phyloP scores from a whole-genome alignment of 2,329 filamentous ascomycete species.

The Colletotrichum somersetense region DNA sequence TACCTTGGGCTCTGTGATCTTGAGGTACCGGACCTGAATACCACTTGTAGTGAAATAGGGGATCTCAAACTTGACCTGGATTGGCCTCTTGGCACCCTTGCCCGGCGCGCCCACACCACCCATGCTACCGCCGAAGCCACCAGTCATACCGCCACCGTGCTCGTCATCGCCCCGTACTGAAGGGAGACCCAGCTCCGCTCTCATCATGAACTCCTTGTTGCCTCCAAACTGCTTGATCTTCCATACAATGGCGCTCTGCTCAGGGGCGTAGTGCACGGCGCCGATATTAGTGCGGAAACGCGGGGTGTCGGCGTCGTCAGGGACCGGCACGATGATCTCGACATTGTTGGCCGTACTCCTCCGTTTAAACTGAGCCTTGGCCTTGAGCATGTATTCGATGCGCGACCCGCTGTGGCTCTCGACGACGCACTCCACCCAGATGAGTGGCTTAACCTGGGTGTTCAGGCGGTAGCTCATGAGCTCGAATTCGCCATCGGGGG shows the following conservation, averaged over 20 bases:
- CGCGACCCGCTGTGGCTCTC: conserved; percentile 95
- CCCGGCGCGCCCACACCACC: conserved; percentile 82
- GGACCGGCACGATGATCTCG: conserved; percentile 96
- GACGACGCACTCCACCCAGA: conserved; percentile 98
- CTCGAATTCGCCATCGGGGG: conserved; percentile 98
- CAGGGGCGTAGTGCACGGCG: conserved; percentile 95
- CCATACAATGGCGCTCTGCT: conserved; percentile 98
- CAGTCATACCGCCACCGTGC: conserved; percentile 96
- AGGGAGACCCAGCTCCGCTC: conserved; percentile 92
- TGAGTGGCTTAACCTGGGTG: conserved; percentile 97
- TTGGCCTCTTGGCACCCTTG: conserved; percentile 92
- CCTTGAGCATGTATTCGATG: conserved; percentile 99
- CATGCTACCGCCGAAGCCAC: conserved; percentile 97
- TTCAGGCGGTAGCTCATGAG: conserved; percentile 99
- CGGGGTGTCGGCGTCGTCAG: conserved; percentile 95
- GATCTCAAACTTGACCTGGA: conserved; percentile 99
- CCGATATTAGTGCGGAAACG: conserved; percentile 98
- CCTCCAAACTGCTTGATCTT: conserved; percentile 99
- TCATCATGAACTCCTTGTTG: conserved; percentile 98
- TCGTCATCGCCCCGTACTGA: conserved; percentile 96
- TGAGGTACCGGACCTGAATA: conserved; percentile 97
- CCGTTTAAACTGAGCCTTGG: conserved; percentile 97
- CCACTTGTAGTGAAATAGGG: conserved; percentile 99
- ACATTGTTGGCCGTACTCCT: conserved; percentile 98
- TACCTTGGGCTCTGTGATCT: conserved; percentile 99